Percentiles rank a stretch among this genome's conserved stretches.
These are phyloP conservation scores for Elongisporangium prolatum DNA, from an alignment of 352 stramenopile genomes.

Conservation along the genomic window DNA sequence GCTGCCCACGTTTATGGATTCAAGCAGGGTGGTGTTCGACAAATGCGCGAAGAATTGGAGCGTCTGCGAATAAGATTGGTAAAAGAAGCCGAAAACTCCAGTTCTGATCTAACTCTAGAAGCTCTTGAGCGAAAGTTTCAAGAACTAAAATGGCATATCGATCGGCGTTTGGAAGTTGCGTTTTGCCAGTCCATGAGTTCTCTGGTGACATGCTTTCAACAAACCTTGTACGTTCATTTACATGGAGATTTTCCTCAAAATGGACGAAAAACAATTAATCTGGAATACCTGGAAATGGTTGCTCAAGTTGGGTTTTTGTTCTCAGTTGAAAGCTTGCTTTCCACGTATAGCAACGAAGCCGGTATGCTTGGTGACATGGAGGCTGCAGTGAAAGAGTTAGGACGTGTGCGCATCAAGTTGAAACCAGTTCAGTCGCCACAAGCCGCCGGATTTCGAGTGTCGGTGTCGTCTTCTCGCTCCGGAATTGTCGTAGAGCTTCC, in stretches of 20 bases:
- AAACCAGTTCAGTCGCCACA: slow-evolving; percentile 58
- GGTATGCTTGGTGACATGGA: slow-evolving; percentile 86
- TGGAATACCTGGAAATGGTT: slow-evolving; percentile 75
- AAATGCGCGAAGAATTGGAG: slow-evolving; percentile 67
- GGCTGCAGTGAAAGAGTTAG: slow-evolving; percentile 69
- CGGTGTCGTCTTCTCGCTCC: slow-evolving; percentile 49
- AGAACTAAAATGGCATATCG: slow-evolving; percentile 80
- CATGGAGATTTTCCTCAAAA: slow-evolving; percentile 42
- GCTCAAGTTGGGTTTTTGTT: slow-evolving; percentile 73
- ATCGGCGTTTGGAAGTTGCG: slow-evolving; percentile 77
- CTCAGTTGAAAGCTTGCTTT: slow-evolving; percentile 80
- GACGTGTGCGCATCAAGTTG: slow-evolving; percentile 61
- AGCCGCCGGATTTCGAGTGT: slow-evolving; percentile 64
- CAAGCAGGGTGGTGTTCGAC: slow-evolving; percentile 65
- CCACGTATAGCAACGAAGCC: slow-evolving; percentile 79
- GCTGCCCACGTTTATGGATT: slow-evolving; percentile 83
- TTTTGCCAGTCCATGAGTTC: slow-evolving; percentile 80
- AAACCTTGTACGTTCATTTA: slow-evolving; percentile 78
- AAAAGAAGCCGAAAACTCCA: slow-evolving; percentile 45
- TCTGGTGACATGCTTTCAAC: slow-evolving; percentile 82
- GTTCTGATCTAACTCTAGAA: slow-evolving; percentile 70
- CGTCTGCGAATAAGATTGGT: slow-evolving; percentile 38
- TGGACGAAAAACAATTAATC: slow-evolving; percentile 23
- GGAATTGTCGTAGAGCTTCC: slow-evolving; percentile 73
- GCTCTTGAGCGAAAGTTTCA: slow-evolving; percentile 73